Conservation (phyloP, 768 basidiomycete species). For the Gloeostereum incarnatum region DNA sequence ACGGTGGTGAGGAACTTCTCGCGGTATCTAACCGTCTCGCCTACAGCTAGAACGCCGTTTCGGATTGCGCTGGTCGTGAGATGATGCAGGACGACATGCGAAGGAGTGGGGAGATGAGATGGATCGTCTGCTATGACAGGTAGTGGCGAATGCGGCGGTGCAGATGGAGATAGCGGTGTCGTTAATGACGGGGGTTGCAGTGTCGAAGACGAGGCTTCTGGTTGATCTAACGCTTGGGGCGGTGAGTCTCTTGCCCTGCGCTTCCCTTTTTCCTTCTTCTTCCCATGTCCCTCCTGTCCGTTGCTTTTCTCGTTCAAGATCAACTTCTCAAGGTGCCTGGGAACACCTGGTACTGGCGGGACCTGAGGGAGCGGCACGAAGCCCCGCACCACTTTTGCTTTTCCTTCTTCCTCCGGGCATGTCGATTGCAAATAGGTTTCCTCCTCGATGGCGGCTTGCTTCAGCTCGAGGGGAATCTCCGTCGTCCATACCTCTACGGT, state of each 20-base stretch:
- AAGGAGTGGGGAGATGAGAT: constrained; percentile 85
- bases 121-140: constrained; percentile 72
- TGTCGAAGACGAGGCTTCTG: too few species aligned
- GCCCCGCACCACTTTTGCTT: constrained; percentile 12
- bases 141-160: constrained; percentile 10
- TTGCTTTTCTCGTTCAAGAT: constrained; percentile 63
- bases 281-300: too few species aligned
- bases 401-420: too few species aligned
- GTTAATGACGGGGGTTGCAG: too few species aligned
- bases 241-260: too few species aligned
- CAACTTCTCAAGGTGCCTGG: constrained; percentile 88
- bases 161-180: constrained; percentile 2
- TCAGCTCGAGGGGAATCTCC: constrained; percentile 68
- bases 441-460: constrained; percentile 76
- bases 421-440: constrained; percentile 59
- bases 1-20: too few species aligned
- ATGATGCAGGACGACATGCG: constrained; percentile 91
- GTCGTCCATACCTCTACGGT: too few species aligned
- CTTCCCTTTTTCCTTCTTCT: too few species aligned
- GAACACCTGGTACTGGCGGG: constrained; percentile 81
- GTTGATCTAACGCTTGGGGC: too few species aligned
- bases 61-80: constrained; percentile 91
- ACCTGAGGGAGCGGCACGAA: constrained; percentile 65
- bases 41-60: constrained; percentile 90
- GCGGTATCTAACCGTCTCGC: constrained; percentile 83